phyloP scores from a whole-genome alignment of 306 rosid genomes.

The Cicer pinnatifidum region DNA sequence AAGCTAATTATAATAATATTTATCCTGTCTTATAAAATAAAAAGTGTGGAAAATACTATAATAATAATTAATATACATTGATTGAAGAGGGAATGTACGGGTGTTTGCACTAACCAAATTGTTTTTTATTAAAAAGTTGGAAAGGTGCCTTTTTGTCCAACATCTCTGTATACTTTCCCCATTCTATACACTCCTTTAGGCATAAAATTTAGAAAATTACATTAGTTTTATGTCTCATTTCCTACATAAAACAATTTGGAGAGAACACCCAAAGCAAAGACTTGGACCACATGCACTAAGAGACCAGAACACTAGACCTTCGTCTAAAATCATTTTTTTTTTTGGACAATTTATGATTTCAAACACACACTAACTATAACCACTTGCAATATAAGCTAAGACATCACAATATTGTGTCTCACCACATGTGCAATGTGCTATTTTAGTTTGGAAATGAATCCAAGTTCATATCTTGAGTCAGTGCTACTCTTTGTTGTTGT shows the following conservation, averaged over 20 bases:
- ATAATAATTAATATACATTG: background rate
- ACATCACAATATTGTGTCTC: background rate
- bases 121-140: background rate
- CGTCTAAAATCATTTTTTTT: no score
- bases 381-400: background rate
- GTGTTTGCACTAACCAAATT: constrained; percentile 6
- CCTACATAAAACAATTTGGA: background rate
- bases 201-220: background rate
- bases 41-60: background rate
- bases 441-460: background rate
- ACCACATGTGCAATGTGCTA: constrained; percentile 14
- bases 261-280: no score
- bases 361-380: background rate
- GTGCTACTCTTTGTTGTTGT: constrained; percentile 11
- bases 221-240: constrained; percentile 14
- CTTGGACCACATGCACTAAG: rapidly evolving
- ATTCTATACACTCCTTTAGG: background rate
- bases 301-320: background rate
- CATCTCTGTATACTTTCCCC: background rate
- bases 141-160: background rate
- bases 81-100: background rate
- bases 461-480: background rate
- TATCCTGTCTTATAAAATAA: no score
- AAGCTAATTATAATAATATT: no score
- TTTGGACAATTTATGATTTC: no score